Percentiles rank a stretch among this genome's conserved stretches.
phyloP scores from a whole-genome alignment of 2,329 filamentous ascomycete genomes.

The Amphichorda felina region DNA sequence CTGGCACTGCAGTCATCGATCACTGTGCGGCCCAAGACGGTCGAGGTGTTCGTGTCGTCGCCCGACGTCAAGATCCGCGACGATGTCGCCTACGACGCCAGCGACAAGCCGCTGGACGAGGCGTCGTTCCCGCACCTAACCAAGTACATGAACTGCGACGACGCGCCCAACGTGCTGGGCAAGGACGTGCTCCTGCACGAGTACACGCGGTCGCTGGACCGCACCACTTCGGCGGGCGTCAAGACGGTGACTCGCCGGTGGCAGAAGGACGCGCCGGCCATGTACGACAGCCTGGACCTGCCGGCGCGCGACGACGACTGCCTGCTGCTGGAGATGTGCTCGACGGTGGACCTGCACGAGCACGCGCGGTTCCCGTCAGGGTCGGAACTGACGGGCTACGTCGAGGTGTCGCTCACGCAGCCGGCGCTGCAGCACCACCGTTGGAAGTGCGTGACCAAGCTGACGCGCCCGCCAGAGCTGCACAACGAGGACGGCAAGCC shows the following conservation, averaged over 20 bases:
- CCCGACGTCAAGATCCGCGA: conserved; percentile 37
- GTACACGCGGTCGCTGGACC: conserved; percentile 41
- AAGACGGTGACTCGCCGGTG: conserved; percentile 41
- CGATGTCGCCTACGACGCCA: conserved; percentile 30
- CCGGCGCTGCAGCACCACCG: conserved; percentile 39
- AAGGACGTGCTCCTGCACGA: conserved; percentile 45
- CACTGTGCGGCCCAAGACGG: conserved; percentile 42
- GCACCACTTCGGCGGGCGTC: conserved; percentile 43
- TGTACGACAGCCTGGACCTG: conserved; percentile 38
- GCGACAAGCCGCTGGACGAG: conserved; percentile 28
- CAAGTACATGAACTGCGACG: conserved; percentile 39
- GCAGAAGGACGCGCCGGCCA: conserved; percentile 45
- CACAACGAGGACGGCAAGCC: conserved; percentile 29
- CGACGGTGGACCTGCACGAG: conserved; percentile 46
- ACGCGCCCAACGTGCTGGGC: conserved; percentile 34
- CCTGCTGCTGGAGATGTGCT: conserved; percentile 51
- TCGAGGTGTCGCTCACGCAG: conserved; percentile 46
- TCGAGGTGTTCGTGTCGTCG: conserved; percentile 47
- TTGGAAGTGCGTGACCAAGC: conserved; percentile 49
- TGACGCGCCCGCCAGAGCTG: conserved; percentile 45
- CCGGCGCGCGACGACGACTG: conserved; percentile 36
- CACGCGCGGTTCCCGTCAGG: conserved; percentile 43
- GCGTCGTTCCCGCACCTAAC: conserved; percentile 44
- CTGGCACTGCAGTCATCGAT: conserved; percentile 41
- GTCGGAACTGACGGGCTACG: conserved; percentile 47